Base-by-base conservation (phyloP, 164 flowering plant genomes). In the Houttuynia cordata region DNA sequence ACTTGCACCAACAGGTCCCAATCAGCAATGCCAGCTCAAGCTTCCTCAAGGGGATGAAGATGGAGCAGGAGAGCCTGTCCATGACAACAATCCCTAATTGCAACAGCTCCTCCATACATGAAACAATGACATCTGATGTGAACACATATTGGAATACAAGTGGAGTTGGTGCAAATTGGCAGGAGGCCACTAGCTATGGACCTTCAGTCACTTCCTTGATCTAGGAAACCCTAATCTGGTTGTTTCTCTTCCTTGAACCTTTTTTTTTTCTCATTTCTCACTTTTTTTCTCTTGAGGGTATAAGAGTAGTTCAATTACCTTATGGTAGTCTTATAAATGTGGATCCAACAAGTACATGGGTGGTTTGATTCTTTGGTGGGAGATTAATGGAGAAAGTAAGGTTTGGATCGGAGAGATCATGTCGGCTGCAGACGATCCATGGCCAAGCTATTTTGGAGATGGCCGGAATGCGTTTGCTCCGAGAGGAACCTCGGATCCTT, bases 401-500 rank as follows among this genome's bases (percentile, higher is more conserved):
- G 79, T 56, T 71, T 66, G 84, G 92, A 86, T 86, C 88, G 78
- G 86, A 82, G 87, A 21, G 81, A 79, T 86, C 87, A 80, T 85
- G 86, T 83, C 88, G 76, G 85, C 64, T 53, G 86, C 85, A 80
- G 73, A 63, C 50, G 56, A 57, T 63, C 53, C 64, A 73, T 70
- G 72, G 75, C 80, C 78, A n/a, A n/a, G n/a, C n/a, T 67, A 23
- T 15, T 68, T 78, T 80, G 77, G 70, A 63, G 65, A 51, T 58
- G 40, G 63, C 63, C 70, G 79, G 53, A 10, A 62, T 30, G 53
- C 37, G 55, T 67, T 78, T 82, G 89, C 89, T 76, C 86, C 80
- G 89, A 83, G 91, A 88, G 86, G 91, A 88, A 81, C 79, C 57
- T 54, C 57, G 57, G 95, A 88, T 85, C 96, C 79, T 75, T 73